phyloP scores from a whole-genome alignment of 163 green algal species.

The Chloromonas sp. region DNA sequence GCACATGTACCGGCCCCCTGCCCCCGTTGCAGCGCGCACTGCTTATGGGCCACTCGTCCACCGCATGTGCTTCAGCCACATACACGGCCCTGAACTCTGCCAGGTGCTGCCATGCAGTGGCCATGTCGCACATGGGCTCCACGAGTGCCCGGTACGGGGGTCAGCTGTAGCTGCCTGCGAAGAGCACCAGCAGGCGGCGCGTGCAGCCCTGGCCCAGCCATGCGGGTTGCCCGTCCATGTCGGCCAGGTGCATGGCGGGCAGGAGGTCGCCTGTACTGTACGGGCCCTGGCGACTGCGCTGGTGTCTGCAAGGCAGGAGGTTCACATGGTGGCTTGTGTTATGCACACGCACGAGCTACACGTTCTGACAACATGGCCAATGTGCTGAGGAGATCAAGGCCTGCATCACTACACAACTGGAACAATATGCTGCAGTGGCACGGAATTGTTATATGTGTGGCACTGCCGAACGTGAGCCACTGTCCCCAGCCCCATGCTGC shows the following conservation, averaged over 20 bases:
- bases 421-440: too few relatives aligned
- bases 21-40: constrained; percentile 9
- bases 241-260: background rate
- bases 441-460: too few relatives aligned
- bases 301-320: background rate
- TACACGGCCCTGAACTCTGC: background rate
- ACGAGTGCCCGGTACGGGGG: constrained; percentile 3
- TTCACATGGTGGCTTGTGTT: too few relatives aligned
- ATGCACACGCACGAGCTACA: too few relatives aligned
- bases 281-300: background rate
- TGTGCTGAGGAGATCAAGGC: too few relatives aligned
- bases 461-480: too few relatives aligned
- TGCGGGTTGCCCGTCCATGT: background rate
- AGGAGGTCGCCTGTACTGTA: background rate
- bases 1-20: background rate
- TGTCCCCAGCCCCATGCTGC: too few relatives aligned
- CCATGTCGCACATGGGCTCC: background rate
- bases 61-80: background rate
- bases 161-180: constrained; percentile 7
- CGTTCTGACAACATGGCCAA: too few relatives aligned
- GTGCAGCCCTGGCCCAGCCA: background rate
- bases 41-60: constrained; percentile 3
- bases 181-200: background rate
- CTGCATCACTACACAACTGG: too few relatives aligned
- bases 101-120: background rate